Evolutionary conservation across 192 early-diverging fungal genomes (phyloP), one percentile per base, ranked within the genome.

Genomic region (Gorgonomyces haynaldii): DNA sequence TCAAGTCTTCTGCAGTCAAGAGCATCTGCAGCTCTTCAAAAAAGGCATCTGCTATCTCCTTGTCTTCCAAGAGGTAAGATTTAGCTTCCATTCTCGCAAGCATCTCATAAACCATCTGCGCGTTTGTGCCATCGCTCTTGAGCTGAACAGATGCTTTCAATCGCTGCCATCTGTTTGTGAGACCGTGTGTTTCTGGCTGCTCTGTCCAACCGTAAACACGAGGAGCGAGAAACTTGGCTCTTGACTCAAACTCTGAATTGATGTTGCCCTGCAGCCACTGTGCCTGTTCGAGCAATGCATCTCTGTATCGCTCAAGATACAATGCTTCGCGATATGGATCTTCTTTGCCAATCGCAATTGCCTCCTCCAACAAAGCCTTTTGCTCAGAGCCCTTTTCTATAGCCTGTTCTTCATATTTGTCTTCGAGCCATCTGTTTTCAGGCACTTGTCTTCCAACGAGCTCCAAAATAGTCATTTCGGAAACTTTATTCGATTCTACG

Each of bases 21-120:
- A 54, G 13, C 8, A 32, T 29, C 26, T 44, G 22, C 42, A 47
- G 45, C 25, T 54, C 46, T 32, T 27, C 43, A 54, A 54, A 44
- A 31, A 54, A 54, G 27, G 27, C 37, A 17, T 21, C 45, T 12
- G 36, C 12, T 29, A 54, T 21, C n/a, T 1, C 10, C 7, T 10
- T 13, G 17, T 49, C 46, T 49, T 49, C 46, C 30, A 49, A 26
- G 8, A 12, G 24, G 19, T 49, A 49, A 9, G n/a, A n/a, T 6
- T 49, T 21, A 5, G 46, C 46, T 26, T 24, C 46, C 9, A 49
- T 3, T 15, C 32, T 36, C 0, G 23, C 4, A 6, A 49, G 21
- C 6, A 26, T 32, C 7, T 36, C 19, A 21, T 26, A 49, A 13
- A 49, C 4, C 25, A 16, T 21, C 17, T 49, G 15, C 4, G n/a